phyloP scores from a whole-genome alignment of 768 basidiomycete genomes.

The Lactifluus hygrophoroides region DNA sequence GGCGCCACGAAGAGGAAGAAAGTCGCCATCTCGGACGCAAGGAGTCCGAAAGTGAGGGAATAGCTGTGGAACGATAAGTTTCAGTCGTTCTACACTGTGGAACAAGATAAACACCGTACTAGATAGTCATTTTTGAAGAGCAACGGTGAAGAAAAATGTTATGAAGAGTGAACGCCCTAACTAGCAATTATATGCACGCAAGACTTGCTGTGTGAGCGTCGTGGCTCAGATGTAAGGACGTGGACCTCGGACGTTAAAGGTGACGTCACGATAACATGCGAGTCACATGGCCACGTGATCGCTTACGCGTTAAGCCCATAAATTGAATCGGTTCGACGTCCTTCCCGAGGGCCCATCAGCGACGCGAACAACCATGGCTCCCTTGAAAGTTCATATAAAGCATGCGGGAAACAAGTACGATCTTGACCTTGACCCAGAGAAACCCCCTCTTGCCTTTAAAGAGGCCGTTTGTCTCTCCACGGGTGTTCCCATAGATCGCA shows the following conservation, averaged over 20 bases:
- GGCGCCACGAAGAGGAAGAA: constrained; percentile 82
- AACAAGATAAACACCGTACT: constrained; percentile 27
- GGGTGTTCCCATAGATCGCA: constrained; percentile 81
- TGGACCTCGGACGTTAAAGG: not conserved
- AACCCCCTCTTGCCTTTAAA: constrained; percentile 69
- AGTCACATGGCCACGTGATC: constrained; percentile 11
- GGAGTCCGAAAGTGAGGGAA: constrained; percentile 69
- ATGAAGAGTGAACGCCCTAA: too few relatives aligned
- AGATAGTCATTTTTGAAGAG: constrained; percentile 38
- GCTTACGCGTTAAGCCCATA: constrained; percentile 7
- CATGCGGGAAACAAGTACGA: constrained; percentile 77
- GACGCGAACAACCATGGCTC: constrained; percentile 40
- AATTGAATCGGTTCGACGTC: not conserved
- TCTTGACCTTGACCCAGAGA: constrained; percentile 63
- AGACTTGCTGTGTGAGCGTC: not conserved
- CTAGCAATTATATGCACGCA: too few relatives aligned
- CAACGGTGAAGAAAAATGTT: not conserved
- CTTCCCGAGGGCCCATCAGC: not conserved
- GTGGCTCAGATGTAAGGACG: not conserved
- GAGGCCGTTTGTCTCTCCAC: constrained; percentile 72
- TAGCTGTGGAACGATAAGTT: constrained; percentile 41
- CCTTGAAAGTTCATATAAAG: constrained; percentile 74
- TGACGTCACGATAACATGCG: constrained; percentile 4
- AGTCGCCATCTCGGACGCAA: constrained; percentile 78
- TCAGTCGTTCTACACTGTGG: not conserved